These are phyloP conservation scores for Nakazawaea wyomingensis DNA, from an alignment of 805 yeast species.

Conservation along the genomic window DNA sequence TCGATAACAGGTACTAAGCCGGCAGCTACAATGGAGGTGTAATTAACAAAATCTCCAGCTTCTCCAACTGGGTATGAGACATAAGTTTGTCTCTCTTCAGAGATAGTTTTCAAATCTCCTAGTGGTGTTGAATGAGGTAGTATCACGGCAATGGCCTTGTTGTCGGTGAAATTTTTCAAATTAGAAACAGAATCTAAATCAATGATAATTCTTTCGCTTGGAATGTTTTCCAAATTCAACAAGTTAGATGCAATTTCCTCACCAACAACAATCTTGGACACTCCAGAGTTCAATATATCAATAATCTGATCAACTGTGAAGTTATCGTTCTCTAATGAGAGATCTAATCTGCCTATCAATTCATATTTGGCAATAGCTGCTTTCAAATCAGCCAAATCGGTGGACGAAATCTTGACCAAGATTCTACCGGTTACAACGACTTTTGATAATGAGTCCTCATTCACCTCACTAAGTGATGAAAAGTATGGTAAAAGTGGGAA, in stretches of 20 bases:
- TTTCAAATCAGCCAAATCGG: conserved; percentile 7
- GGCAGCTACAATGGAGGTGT: conserved; percentile 22
- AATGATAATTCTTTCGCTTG: conserved; percentile 28
- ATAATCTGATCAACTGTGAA: conserved; percentile 13
- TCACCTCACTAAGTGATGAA: conserved; percentile 13
- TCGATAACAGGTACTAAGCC: conserved; percentile 34
- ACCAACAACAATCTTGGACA: conserved; percentile 16
- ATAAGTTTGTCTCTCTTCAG: conserved; percentile 19
- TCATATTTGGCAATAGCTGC: neutral
- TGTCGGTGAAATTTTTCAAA: conserved; percentile 15
- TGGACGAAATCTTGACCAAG: conserved; percentile 24
- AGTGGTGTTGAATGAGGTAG: conserved; percentile 16
- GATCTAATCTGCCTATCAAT: conserved; percentile 6
- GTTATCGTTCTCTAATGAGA: conserved; percentile 11
- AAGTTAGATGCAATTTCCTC: conserved; percentile 1
- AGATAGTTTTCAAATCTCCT: conserved; percentile 14
- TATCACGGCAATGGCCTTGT: conserved; percentile 18
- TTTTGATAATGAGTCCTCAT: conserved; percentile 12
- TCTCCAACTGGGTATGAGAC: conserved; percentile 14
- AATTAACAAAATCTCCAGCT: conserved; percentile 13
- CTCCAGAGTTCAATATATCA: conserved; percentile 19
- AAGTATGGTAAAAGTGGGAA: conserved; percentile 29
- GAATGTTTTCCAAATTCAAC: conserved; percentile 16
- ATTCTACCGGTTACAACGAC: conserved; percentile 25
- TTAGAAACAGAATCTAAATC: conserved; percentile 18